Conservation (phyloP, 2,329 filamentous ascomycete species). For the Penicillium thymicola region DNA sequence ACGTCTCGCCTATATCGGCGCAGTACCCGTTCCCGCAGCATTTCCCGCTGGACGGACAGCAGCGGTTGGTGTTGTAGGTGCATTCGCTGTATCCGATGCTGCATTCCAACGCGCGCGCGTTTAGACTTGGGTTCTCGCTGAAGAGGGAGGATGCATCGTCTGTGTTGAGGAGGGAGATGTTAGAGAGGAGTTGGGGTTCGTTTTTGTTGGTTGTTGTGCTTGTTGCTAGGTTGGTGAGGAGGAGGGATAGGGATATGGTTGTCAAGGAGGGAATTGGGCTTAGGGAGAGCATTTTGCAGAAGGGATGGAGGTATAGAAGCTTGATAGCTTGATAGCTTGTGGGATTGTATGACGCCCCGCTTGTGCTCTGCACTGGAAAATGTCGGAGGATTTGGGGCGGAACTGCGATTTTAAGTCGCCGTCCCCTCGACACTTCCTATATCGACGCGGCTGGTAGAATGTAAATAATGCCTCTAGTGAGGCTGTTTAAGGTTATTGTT, state of each 20-base stretch:
- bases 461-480: not conserved
- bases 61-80: constrained; percentile 9
- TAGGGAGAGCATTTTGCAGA: constrained; percentile 1
- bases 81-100: constrained; percentile 12
- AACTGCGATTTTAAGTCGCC: not conserved
- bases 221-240: not conserved
- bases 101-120: constrained; percentile 5
- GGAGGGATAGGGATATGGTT: not conserved
- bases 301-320: not conserved
- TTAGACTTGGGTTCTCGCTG: constrained; percentile 14
- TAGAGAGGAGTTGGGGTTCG: constrained; percentile 12
- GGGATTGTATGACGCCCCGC: too few species aligned
- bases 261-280: not conserved
- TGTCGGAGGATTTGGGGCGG: not conserved
- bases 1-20: constrained; percentile 9
- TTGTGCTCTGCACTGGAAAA: not conserved
- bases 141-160: not conserved
- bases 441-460: not conserved
- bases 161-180: constrained; percentile 3
- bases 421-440: not conserved
- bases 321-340: not conserved
- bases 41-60: constrained; percentile 8
- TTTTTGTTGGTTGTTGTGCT: not conserved
- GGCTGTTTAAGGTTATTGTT: not conserved
- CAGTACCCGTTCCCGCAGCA: constrained; percentile 21